Conservation (phyloP, 257 asterid species). For the Verbena officinalis region DNA sequence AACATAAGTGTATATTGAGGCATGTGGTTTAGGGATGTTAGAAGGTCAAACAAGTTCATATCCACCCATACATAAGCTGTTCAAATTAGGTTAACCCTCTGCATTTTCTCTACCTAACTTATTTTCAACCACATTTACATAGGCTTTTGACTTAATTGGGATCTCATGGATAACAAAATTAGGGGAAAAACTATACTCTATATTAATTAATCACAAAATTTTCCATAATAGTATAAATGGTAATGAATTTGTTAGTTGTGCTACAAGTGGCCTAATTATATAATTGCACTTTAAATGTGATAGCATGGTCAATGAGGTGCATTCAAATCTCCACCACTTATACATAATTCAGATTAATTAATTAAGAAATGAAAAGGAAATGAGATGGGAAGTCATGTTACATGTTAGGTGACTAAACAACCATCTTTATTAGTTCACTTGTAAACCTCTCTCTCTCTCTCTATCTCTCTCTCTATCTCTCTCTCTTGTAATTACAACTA, state of each 20-base stretch:
- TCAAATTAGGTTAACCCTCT: not conserved
- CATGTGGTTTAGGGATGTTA: not conserved
- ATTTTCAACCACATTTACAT: not conserved
- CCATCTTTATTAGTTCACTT: slow-evolving; percentile 35
- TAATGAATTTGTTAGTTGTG: not conserved
- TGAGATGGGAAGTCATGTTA: slow-evolving; percentile 38
- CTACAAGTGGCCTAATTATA: slow-evolving; percentile 14
- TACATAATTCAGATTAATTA: slow-evolving; percentile 35
- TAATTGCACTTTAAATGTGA: slow-evolving; percentile 15
- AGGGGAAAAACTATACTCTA: no score
- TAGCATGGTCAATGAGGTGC: slow-evolving; percentile 28
- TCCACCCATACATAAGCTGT: not conserved
- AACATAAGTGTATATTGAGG: not conserved
- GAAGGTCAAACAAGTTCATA: not conserved
- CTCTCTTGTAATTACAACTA: not conserved
- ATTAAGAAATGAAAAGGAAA: slow-evolving; percentile 13
- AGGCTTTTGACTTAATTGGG: not conserved
- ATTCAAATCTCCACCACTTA: slow-evolving; percentile 30
- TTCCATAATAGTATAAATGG: not conserved
- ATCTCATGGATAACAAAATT: not conserved
- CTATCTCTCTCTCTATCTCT: not conserved
- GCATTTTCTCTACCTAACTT: not conserved
- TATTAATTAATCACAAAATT: not conserved
- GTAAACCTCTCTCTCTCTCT: slow-evolving; percentile 2
- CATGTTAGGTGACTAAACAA: slow-evolving; percentile 41